Evolutionary conservation across 176 grass and related monocot genomes (phyloP).

Genomic region (Oryza nivara): DNA sequence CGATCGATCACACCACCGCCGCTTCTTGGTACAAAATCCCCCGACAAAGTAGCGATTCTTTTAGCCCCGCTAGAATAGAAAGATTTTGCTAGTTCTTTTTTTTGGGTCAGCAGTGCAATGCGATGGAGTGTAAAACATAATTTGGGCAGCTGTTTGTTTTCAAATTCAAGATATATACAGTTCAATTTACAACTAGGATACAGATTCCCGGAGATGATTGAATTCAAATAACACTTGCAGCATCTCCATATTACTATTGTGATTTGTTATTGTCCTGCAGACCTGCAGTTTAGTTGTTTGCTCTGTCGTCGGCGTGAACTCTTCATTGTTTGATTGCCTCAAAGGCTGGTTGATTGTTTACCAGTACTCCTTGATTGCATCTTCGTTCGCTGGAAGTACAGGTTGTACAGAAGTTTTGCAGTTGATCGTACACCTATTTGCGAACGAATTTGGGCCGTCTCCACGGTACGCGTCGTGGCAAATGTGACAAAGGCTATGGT

Average conservation of each 20-base stretch:
- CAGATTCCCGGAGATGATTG: neutral
- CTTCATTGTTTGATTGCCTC: neutral
- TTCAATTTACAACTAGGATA: slow-evolving; percentile 24
- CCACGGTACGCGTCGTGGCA: neutral
- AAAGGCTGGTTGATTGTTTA: neutral
- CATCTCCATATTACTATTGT: neutral
- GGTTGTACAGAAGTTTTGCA: neutral
- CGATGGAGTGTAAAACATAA: slow-evolving; percentile 28
- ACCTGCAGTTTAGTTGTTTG: too few species aligned
- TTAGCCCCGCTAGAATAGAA: slow-evolving; percentile 50
- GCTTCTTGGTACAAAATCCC: slow-evolving; percentile 17
- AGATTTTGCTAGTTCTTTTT: slow-evolving; percentile 58
- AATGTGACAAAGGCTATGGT: neutral
- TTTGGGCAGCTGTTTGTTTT: slow-evolving; percentile 17
- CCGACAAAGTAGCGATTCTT: slow-evolving; percentile 49
- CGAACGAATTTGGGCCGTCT: neutral
- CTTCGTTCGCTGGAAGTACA: too few species aligned
- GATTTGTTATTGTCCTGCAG: neutral
- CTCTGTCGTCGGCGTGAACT: neutral
- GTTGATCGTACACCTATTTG: slow-evolving; percentile 16
- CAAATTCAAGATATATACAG: slow-evolving; percentile 9
- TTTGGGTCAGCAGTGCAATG: neutral
- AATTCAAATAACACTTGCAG: neutral
- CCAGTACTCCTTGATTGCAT: neutral
- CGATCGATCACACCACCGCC: neutral